phyloP scores from a whole-genome alignment of 179 eudicot genomes.

The Actinidia chinensis region DNA sequence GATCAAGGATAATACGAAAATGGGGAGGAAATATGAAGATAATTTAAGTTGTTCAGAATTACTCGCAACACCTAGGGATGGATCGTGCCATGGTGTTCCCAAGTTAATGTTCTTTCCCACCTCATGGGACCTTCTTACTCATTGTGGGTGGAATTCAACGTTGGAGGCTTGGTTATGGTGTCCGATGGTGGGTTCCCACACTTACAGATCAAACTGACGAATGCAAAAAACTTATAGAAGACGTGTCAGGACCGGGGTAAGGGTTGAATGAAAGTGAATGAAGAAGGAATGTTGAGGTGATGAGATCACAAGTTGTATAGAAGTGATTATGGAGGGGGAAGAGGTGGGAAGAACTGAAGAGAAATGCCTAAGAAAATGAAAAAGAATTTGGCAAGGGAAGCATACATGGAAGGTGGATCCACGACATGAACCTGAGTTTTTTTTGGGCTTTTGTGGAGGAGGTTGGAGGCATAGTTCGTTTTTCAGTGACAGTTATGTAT shows the following conservation, averaged over 20 bases:
- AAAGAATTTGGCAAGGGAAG: too few relatives aligned
- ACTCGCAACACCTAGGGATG: background rate
- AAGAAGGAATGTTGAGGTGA: too few relatives aligned
- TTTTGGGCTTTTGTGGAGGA: too few relatives aligned
- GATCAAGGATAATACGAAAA: background rate
- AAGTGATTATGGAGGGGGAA: too few relatives aligned
- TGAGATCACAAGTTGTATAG: too few relatives aligned
- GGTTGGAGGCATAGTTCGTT: too few relatives aligned
- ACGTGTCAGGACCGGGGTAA: background rate
- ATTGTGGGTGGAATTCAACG: background rate
- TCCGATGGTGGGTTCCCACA: background rate
- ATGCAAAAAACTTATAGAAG: background rate
- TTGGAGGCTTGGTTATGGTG: background rate
- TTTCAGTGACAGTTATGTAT: too few relatives aligned
- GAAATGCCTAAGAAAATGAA: too few relatives aligned
- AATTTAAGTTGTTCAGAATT: background rate
- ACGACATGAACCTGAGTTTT: too few relatives aligned
- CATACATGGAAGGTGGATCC: too few relatives aligned
- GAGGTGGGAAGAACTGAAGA: too few relatives aligned
- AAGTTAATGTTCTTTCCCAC: background rate
- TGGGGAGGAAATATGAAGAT: too few relatives aligned
- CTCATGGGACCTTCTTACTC: background rate
- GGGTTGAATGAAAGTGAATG: background rate
- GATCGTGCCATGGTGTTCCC: background rate
- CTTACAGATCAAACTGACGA: background rate